These are phyloP conservation scores for Talaromyces borbonicus DNA, from an alignment of 495 filamentous ascomycete species.

Conservation along the genomic window DNA sequence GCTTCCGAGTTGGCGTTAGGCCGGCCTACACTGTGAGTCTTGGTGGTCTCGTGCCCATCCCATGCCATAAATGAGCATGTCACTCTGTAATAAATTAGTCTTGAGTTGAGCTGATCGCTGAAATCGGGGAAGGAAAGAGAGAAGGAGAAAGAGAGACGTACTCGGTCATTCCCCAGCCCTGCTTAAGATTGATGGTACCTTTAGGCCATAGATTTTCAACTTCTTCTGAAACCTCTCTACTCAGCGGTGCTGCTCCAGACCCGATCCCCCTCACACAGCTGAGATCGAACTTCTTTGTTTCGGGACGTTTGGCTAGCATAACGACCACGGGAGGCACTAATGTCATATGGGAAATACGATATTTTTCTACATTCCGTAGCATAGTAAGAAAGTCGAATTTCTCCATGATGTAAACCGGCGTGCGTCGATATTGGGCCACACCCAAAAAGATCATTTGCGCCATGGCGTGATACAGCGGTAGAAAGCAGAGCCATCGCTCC, in stretches of 20 bases:
- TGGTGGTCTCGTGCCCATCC: slow-evolving; percentile 37
- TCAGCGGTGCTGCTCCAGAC: slow-evolving; percentile 23
- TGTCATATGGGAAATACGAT: slow-evolving; percentile 33
- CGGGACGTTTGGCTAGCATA: slow-evolving; percentile 35
- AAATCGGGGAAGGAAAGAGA: too few relatives aligned
- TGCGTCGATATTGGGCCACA: slow-evolving; percentile 16
- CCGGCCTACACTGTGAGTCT: slow-evolving; percentile 14
- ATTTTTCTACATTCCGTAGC: slow-evolving; percentile 27
- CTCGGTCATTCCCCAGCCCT: slow-evolving; percentile 44
- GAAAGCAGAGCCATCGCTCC: slow-evolving; percentile 29
- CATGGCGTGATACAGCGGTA: slow-evolving; percentile 38
- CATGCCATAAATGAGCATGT: slow-evolving; percentile 57
- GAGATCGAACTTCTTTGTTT: slow-evolving; percentile 31
- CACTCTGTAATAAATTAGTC: slow-evolving; percentile 23
- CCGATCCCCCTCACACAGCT: slow-evolving; percentile 23
- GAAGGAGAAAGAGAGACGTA: neutral
- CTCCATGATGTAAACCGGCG: slow-evolving; percentile 36
- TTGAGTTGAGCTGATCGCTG: too few relatives aligned
- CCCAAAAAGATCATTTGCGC: slow-evolving; percentile 27
- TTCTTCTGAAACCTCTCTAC: slow-evolving; percentile 29
- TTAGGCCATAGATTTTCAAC: slow-evolving; percentile 44
- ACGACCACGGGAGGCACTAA: slow-evolving; percentile 41
- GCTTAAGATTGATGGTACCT: slow-evolving; percentile 35
- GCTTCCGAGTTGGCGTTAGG: slow-evolving; percentile 15
- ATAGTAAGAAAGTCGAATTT: slow-evolving; percentile 36